These are phyloP conservation scores for Penicillium waksmanii DNA, from an alignment of 495 filamentous ascomycete species.

Conservation along the genomic window DNA sequence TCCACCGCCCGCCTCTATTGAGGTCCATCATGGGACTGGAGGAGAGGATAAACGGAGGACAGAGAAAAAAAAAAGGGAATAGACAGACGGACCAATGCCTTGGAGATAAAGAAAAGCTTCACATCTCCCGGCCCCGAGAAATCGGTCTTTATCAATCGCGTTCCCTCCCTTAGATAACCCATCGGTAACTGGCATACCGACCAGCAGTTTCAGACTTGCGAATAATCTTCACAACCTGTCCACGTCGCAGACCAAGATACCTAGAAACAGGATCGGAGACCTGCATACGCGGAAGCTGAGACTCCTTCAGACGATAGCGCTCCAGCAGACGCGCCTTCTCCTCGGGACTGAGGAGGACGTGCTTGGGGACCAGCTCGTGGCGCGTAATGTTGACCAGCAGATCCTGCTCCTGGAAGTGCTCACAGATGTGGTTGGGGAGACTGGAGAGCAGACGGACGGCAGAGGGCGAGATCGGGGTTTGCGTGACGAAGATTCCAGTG, in stretches of 20 bases:
- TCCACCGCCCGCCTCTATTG: slow-evolving; percentile 2
- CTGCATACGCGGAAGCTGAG: slow-evolving; percentile 91
- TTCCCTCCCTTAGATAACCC: slow-evolving; percentile 55
- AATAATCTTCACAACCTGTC: slow-evolving; percentile 98
- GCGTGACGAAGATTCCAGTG: slow-evolving; percentile 86
- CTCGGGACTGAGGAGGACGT: slow-evolving; percentile 84
- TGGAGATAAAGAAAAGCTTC: not conserved
- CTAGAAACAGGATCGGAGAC: slow-evolving; percentile 87
- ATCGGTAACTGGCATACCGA: slow-evolving; percentile 65
- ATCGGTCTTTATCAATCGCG: no score
- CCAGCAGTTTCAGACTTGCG: slow-evolving; percentile 69
- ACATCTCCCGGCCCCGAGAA: not conserved
- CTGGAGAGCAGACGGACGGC: slow-evolving; percentile 72
- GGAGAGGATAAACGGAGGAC: not conserved
- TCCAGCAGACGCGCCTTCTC: slow-evolving; percentile 84
- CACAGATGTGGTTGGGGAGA: slow-evolving; percentile 76
- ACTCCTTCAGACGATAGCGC: slow-evolving; percentile 95
- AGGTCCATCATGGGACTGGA: not conserved
- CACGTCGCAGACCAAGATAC: slow-evolving; percentile 87
- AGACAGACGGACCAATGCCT: not conserved
- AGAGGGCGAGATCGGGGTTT: slow-evolving; percentile 77
- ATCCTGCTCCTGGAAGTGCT: slow-evolving; percentile 94
- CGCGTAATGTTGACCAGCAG: slow-evolving; percentile 97
- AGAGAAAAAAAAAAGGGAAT: slow-evolving; percentile 2
- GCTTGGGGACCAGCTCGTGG: slow-evolving; percentile 94